Evolutionary conservation across 176 grass and related monocot species (phyloP), one percentile per base, ranked within the genome.

Genomic region (Alloteropsis semialata): DNA sequence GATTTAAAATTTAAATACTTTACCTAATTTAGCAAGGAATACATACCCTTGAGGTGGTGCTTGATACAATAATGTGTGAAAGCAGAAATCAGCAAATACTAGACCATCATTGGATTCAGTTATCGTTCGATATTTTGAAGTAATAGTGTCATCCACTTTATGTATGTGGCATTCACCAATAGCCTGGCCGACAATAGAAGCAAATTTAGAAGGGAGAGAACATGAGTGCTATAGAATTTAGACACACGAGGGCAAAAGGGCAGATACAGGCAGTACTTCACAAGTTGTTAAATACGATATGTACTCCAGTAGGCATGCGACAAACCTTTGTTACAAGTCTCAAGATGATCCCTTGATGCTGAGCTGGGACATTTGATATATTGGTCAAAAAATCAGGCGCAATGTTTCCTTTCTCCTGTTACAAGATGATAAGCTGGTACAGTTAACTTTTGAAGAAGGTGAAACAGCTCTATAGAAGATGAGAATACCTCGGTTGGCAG

Each of bases 311-410:
- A 27, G 21, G 11, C 66, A n/a, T 49, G 68, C 64, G 60, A 53
- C 84, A 69, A 79, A 98, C 96, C 96, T 93, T 95, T 39, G 85
- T 65, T 69, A 95, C 85, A 49, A 95, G 94, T 75, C 92, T 89
- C 92, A 98, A 85, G 69, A 98, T 91, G 54, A 91, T 91, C 80
- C 84, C 88, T 86, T 94, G 95, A 88, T 98, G 95, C 60, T 98
- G 92, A 79, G 81, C 63, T 67, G 95, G 78, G 86, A 81, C 58
- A 76, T 72, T 93, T 76, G 92, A 87, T 85, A 98, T 77, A 86
- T 89, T 88, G 49, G 89, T 74, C 78, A 98, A 75, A 44, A 98
- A 88, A 78, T 94, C 90, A 84, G 95, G 95, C 46, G 95, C 92
- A 10, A 89, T 91, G 68, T 32, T 76, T 72, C 76, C 69, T 78